Conservation (phyloP, 768 basidiomycete genomes). For the Leucosporidium creatinivorum region DNA sequence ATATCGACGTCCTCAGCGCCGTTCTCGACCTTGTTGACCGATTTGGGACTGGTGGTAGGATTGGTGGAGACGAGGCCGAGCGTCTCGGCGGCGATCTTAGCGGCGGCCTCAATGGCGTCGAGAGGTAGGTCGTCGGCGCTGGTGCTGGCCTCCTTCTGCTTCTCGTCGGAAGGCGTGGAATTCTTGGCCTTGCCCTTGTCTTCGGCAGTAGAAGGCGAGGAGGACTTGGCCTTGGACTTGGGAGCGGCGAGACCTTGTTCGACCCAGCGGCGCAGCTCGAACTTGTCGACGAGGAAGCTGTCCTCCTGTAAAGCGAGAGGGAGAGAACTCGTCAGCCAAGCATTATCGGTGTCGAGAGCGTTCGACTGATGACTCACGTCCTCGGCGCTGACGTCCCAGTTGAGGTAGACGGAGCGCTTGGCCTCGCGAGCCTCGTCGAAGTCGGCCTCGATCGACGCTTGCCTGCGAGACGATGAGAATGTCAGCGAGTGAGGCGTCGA, state of each 20-base stretch:
- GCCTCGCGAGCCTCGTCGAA: slow-evolving; percentile 53
- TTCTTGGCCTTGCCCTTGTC: neutral
- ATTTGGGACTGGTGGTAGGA: neutral
- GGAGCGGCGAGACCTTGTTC: slow-evolving; percentile 40
- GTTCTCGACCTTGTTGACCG: neutral
- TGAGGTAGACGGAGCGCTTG: slow-evolving; percentile 56
- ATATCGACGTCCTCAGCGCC: neutral
- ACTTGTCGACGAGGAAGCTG: slow-evolving; percentile 55
- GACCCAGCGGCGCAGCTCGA: slow-evolving; percentile 59
- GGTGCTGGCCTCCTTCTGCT: neutral
- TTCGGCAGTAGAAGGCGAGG: too few relatives aligned
- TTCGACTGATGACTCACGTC: slow-evolving; percentile 45
- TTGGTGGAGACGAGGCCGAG: neutral
- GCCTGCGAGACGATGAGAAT: neutral
- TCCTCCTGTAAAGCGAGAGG: slow-evolving; percentile 43
- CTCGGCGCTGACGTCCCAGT: slow-evolving; percentile 53
- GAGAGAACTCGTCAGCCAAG: neutral
- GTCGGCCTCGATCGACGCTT: slow-evolving; percentile 32
- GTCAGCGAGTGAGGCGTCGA: too few relatives aligned
- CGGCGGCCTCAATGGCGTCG: neutral
- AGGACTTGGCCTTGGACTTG: neutral
- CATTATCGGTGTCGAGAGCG: slow-evolving; percentile 1
- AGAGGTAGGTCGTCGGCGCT: neutral
- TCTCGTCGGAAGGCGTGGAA: neutral
- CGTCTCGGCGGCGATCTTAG: neutral